Base-by-base conservation (phyloP, 208 protist genomes). In the Acanthamoeba triangularis region DNA sequence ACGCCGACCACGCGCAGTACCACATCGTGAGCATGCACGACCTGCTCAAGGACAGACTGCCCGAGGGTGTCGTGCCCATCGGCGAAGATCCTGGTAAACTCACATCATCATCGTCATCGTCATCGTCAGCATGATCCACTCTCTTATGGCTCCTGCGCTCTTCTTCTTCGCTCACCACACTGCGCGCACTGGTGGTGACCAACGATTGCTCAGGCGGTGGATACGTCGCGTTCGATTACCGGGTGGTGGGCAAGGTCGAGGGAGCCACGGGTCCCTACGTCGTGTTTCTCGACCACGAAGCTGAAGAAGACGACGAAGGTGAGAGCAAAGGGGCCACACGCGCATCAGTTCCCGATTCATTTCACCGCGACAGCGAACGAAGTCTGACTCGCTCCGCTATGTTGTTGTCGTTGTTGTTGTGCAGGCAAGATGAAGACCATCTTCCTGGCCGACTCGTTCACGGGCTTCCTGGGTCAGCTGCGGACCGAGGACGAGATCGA, bases 391-490 rank as follows among this genome's bases (percentile, higher is more conserved):
- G n/a, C n/a, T n/a, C n/a, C n/a, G n/a, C n/a, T n/a, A n/a, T n/a
- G n/a, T n/a, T n/a, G n/a, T n/a, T n/a, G n/a, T n/a, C 49, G 49
- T 52, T 52, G 49, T 4, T 4, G 49, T 11, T 4, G 69, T 25
- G 28, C 69, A 78, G 69, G 35, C 16, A 78, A 47, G 69, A 23
- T 78, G 33, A 11, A 3, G 8, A n/a, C 69, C 18, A 78, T 78
- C 69, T 78, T 78, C 35, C 4, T 78, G n/a, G 69, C 69, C 33
- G 30, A 78, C 69, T 78, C 69, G 33, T 78, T 78, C 69, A 78
- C 69, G 18, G n/a, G 69, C n/a, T 28, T 78, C 11, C 69, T 78
- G 18, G 35, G 35, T n/a, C 69, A 41, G 69, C 69, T 78, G 35
- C 69, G 69, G 13, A 78, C 20, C 28, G 69, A 78, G 69, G 69